These are phyloP conservation scores for Thuidium tamariscinum DNA, from an alignment of 225 moss, liverwort and hornwort species.

Conservation along the genomic window DNA sequence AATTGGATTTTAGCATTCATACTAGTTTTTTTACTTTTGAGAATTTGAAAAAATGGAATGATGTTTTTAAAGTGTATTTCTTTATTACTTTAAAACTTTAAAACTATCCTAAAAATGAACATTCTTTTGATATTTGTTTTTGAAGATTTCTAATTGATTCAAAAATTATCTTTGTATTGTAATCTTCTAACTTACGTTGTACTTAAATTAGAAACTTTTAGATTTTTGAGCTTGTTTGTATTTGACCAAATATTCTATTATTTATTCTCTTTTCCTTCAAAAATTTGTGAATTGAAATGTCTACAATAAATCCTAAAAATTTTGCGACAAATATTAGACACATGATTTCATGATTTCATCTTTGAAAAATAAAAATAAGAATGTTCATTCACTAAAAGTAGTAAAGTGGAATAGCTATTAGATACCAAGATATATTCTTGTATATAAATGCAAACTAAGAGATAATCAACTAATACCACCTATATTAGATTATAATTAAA, in stretches of 20 bases:
- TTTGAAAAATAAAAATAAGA: neutral
- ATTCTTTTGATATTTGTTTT: neutral
- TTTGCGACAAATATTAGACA: neutral
- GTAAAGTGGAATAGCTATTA: neutral
- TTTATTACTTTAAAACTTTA: neutral
- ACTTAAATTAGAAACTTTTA: neutral
- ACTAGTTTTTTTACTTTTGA: neutral
- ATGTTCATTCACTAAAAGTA: neutral
- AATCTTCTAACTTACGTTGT: neutral
- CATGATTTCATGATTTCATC: neutral
- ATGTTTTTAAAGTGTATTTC: neutral
- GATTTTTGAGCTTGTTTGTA: neutral
- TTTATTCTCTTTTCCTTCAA: neutral
- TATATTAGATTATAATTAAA: neutral
- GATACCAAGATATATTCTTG: neutral
- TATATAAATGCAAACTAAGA: neutral
- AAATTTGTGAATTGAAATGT: neutral
- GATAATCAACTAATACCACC: neutral
- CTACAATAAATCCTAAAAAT: neutral
- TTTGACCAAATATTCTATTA: neutral
- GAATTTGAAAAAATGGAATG: neutral
- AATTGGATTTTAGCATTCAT: neutral
- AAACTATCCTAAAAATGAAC: neutral
- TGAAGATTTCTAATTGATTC: neutral
- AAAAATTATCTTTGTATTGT: neutral